Percentiles rank a stretch among this genome's conserved stretches.
Evolutionary conservation across 106 monocot genomes (phyloP).

Genomic region (Amphibolis antarctica): DNA sequence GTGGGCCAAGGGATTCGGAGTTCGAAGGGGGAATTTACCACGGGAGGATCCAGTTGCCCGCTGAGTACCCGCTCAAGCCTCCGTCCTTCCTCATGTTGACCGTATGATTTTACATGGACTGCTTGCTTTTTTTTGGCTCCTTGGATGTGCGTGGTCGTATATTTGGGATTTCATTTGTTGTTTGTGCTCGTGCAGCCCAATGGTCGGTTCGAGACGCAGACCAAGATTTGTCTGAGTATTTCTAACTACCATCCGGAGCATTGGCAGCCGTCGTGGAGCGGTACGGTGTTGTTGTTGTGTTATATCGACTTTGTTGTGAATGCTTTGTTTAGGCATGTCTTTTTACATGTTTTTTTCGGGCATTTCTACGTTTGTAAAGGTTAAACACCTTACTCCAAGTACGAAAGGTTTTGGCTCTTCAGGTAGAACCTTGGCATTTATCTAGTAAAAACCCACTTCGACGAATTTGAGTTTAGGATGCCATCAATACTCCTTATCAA

Average conservation of each 20-base stretch:
- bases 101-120: constrained; percentile 15
- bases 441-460: no score
- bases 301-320: no score
- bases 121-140: not conserved
- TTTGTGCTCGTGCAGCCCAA: constrained; percentile 48
- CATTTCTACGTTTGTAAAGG: no score
- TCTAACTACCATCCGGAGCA: constrained; percentile 98
- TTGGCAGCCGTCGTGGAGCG: constrained; percentile 99
- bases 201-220: constrained; percentile 96
- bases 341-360: no score
- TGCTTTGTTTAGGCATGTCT: no score
- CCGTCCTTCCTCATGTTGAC: constrained; percentile 87
- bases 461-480: no score
- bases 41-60: constrained; percentile 86
- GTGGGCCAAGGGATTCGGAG: constrained; percentile 75
- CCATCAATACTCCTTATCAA: no score
- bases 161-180: not conserved
- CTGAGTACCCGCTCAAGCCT: constrained; percentile 88
- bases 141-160: not conserved
- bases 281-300: constrained; percentile 21
- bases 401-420: no score
- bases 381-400: no score
- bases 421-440: no score
- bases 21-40: constrained; percentile 97
- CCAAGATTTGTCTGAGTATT: constrained; percentile 95